These are phyloP conservation scores for Alternaria tenuissima DNA, from an alignment of 2,329 filamentous ascomycete species.

Conservation along the genomic window DNA sequence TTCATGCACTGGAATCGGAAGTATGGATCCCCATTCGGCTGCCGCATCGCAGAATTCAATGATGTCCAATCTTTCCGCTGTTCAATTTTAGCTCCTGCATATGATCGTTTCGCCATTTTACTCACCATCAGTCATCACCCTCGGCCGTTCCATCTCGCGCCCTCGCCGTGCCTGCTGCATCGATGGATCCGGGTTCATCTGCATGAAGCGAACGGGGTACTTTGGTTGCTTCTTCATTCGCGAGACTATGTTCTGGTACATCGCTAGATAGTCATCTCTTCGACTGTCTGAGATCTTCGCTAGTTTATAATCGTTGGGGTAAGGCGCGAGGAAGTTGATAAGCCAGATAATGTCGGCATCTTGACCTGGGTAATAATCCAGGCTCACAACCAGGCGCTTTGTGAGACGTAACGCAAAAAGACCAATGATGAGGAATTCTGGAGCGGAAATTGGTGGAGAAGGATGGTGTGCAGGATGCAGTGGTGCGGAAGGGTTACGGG, in stretches of 20 bases:
- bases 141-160: background rate
- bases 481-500: background rate
- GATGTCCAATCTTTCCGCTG: slow-evolving; percentile 25
- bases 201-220: slow-evolving; percentile 33
- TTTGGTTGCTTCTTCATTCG: slow-evolving; percentile 34
- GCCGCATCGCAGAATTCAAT: slow-evolving; percentile 40
- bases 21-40: slow-evolving; percentile 36
- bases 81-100: background rate
- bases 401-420: slow-evolving; percentile 37
- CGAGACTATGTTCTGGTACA: slow-evolving; percentile 27
- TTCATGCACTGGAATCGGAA: slow-evolving; percentile 31
- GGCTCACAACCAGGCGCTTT: slow-evolving; percentile 21
- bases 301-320: slow-evolving; percentile 19
- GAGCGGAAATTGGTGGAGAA: background rate
- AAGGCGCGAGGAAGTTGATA: slow-evolving; percentile 26
- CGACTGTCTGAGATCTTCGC: slow-evolving; percentile 26
- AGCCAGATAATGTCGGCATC: slow-evolving; percentile 32
- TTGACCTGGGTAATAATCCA: slow-evolving; percentile 24
- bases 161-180: background rate
- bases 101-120: background rate
- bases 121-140: slow-evolving; percentile 29
- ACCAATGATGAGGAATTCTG: slow-evolving; percentile 33
- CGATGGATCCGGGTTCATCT: slow-evolving; percentile 28
- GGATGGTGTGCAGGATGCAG: background rate
- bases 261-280: slow-evolving; percentile 23